These are phyloP conservation scores for Sugiyamaella valdiviana DNA, from an alignment of 805 yeast species.

Conservation along the genomic window DNA sequence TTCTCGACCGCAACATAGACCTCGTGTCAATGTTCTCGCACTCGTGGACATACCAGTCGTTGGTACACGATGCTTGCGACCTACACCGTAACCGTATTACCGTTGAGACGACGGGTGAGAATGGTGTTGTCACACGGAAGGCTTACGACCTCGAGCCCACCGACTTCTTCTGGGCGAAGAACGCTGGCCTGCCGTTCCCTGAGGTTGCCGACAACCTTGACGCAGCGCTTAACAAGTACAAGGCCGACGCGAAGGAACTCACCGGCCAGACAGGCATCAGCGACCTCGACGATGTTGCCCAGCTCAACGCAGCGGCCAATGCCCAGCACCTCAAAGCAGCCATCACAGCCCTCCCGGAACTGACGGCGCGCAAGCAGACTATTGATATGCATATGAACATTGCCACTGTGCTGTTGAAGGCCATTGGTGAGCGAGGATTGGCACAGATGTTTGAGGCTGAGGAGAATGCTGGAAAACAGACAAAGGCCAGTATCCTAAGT, in stretches of 20 bases:
- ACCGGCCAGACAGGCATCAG: slow-evolving; percentile 70
- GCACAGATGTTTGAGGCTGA: slow-evolving; percentile 94
- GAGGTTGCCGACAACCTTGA: slow-evolving; percentile 98
- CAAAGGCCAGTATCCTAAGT: slow-evolving; percentile 52
- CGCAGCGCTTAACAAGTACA: slow-evolving; percentile 69
- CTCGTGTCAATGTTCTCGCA: slow-evolving; percentile 91
- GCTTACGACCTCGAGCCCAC: slow-evolving; percentile 84
- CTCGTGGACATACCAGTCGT: slow-evolving; percentile 96
- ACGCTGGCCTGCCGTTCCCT: slow-evolving; percentile 88
- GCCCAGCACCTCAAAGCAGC: slow-evolving; percentile 50
- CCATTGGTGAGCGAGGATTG: slow-evolving; percentile 76
- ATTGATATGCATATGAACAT: slow-evolving; percentile 98
- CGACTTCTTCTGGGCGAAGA: slow-evolving; percentile 86
- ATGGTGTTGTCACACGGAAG: slow-evolving; percentile 38
- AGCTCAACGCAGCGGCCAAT: slow-evolving; percentile 27
- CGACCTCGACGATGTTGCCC: slow-evolving; percentile 70
- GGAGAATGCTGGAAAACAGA: slow-evolving; percentile 52
- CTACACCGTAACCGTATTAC: slow-evolving; percentile 67
- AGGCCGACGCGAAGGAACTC: slow-evolving; percentile 79
- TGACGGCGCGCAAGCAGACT: slow-evolving; percentile 78
- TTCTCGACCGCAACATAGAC: slow-evolving; percentile 85
- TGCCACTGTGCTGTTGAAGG: slow-evolving; percentile 72
- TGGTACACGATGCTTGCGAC: slow-evolving; percentile 87
- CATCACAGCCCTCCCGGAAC: slow-evolving; percentile 84
- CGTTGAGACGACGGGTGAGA: slow-evolving; percentile 30